phyloP scores from a whole-genome alignment of 768 basidiomycete species.

The Russula sp. region DNA sequence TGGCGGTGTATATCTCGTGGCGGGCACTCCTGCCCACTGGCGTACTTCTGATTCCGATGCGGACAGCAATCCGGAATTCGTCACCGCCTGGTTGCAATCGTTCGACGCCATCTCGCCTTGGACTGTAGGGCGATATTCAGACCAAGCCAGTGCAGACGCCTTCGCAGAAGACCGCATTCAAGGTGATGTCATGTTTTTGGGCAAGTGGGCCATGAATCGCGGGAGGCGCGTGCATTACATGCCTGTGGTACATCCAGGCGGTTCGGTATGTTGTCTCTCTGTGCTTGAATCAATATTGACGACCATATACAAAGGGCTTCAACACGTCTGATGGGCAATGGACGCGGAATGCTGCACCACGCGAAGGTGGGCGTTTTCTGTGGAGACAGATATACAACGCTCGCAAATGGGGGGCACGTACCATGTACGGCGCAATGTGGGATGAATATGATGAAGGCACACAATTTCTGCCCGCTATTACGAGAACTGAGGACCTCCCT shows the following conservation, averaged over 20 bases:
- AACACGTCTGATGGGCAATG: slow-evolving; percentile 69
- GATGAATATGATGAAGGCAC: slow-evolving; percentile 89
- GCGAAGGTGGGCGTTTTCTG: slow-evolving; percentile 70
- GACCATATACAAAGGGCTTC: slow-evolving; percentile 43
- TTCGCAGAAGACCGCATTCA: slow-evolving; percentile 60
- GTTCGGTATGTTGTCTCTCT: slow-evolving; percentile 54
- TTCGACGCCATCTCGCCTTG: slow-evolving; percentile 81
- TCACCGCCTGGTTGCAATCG: slow-evolving; percentile 65
- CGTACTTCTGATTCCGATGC: slow-evolving; percentile 64
- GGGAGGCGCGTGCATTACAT: slow-evolving; percentile 66
- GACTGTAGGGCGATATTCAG: slow-evolving; percentile 68
- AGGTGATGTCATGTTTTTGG: slow-evolving; percentile 57
- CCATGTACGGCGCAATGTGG: slow-evolving; percentile 83
- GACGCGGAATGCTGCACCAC: slow-evolving; percentile 63
- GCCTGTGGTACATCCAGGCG: slow-evolving; percentile 79
- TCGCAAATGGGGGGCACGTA: slow-evolving; percentile 51
- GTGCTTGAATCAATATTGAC: slow-evolving; percentile 6
- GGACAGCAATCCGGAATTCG: slow-evolving; percentile 58
- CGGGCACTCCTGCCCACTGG: slow-evolving; percentile 69
- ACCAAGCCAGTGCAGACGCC: slow-evolving; percentile 53
- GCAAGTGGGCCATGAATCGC: slow-evolving; percentile 30
- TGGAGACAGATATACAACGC: slow-evolving; percentile 77
- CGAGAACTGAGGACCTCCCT: slow-evolving; percentile 54
- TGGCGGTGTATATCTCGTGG: slow-evolving; percentile 70
- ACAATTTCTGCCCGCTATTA: slow-evolving; percentile 68